Conservation (phyloP, 2,329 filamentous ascomycete species). For the Metarhizium anisopliae region DNA sequence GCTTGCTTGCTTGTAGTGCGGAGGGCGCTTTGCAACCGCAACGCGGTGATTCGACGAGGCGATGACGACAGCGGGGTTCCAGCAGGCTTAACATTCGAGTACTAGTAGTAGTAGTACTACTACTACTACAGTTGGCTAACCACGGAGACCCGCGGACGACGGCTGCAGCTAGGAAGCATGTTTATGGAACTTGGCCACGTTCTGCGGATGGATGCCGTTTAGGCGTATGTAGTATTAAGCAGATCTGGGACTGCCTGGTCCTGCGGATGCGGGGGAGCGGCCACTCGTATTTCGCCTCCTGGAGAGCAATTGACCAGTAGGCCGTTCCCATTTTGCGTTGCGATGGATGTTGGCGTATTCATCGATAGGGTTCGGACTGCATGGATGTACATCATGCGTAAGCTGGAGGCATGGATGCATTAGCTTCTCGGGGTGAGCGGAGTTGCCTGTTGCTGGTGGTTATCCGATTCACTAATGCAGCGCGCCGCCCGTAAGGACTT, state of each 20-base stretch:
- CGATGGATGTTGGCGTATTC: too few species aligned
- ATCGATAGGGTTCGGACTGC: too few species aligned
- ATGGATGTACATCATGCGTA: too few species aligned
- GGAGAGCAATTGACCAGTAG: too few species aligned
- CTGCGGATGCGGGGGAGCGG: not conserved
- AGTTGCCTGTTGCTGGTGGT: too few species aligned
- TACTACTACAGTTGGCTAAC: not conserved
- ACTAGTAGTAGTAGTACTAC: too few species aligned
- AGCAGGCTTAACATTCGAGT: too few species aligned
- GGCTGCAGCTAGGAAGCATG: not conserved
- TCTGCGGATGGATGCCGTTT: not conserved
- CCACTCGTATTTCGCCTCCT: not conserved
- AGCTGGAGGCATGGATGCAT: too few species aligned
- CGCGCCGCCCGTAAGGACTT: too few species aligned
- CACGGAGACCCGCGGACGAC: not conserved
- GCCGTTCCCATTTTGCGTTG: too few species aligned
- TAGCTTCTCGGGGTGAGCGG: too few species aligned
- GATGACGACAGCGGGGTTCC: not conserved
- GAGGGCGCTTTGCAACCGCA: not conserved
- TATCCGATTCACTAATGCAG: too few species aligned
- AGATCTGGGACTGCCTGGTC: not conserved
- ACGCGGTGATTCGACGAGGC: not conserved
- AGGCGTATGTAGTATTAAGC: not conserved
- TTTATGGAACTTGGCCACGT: not conserved
- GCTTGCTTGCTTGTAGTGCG: not conserved